Evolutionary conservation across 108 stramenopile genomes (phyloP).

Genomic region (Hondaea fermentalgiana): DNA sequence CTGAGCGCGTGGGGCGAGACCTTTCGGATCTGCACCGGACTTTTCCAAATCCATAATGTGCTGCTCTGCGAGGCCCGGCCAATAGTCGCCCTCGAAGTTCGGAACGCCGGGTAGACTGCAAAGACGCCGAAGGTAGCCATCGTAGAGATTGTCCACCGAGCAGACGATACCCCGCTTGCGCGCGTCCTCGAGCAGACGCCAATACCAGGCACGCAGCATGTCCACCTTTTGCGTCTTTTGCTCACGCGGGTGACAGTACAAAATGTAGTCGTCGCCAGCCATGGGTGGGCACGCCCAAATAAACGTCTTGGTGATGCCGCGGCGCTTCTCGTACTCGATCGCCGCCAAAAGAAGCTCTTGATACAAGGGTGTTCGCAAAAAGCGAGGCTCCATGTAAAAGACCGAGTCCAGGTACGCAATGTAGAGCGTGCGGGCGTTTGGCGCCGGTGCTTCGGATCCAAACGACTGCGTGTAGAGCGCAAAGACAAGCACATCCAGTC

Average conservation of each 20-base stretch:
- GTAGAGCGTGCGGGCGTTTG: constrained; percentile 83
- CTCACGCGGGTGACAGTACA: constrained; percentile 67
- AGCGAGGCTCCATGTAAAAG: constrained; percentile 70
- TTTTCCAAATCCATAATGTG: constrained; percentile 60
- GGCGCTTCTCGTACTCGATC: constrained; percentile 75
- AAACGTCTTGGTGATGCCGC: constrained; percentile 90
- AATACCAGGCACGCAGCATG: constrained; percentile 79
- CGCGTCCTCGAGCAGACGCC: constrained; percentile 68
- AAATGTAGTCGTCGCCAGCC: constrained; percentile 91
- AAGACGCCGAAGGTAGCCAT: constrained; percentile 63
- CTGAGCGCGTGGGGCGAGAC: not conserved
- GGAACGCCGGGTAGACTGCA: constrained; percentile 47
- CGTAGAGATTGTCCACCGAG: constrained; percentile 60
- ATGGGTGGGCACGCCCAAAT: constrained; percentile 95
- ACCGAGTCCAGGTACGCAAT: constrained; percentile 93
- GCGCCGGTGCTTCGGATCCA: constrained; percentile 76
- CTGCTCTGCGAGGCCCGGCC: constrained; percentile 83
- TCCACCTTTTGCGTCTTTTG: constrained; percentile 75
- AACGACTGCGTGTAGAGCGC: constrained; percentile 95
- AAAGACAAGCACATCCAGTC: constrained; percentile 86
- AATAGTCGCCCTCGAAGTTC: constrained; percentile 91
- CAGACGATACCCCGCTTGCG: constrained; percentile 64
- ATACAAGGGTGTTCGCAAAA: constrained; percentile 72
- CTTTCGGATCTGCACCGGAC: not conserved
- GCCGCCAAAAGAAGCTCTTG: constrained; percentile 77